These are phyloP conservation scores for Lotus japonicus DNA, from an alignment of 306 rosid genomes.

Conservation along the genomic window DNA sequence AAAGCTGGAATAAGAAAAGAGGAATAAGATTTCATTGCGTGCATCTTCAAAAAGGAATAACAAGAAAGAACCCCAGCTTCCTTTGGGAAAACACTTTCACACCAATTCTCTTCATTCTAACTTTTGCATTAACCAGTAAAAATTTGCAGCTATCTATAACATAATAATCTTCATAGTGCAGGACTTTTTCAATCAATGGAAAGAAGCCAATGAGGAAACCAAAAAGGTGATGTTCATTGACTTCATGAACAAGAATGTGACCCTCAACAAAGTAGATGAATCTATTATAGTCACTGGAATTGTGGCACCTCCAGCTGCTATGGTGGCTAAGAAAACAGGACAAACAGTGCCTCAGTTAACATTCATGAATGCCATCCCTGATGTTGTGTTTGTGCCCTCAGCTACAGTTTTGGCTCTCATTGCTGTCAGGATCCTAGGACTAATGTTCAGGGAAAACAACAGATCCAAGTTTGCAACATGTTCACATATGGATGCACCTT, in stretches of 20 bases:
- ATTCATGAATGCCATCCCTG: constrained; percentile 52
- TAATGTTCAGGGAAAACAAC: constrained; percentile 14
- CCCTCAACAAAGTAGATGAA: constrained; percentile 30
- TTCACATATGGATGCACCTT: neutral
- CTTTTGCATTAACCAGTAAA: neutral
- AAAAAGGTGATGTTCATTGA: neutral
- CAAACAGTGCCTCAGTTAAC: constrained; percentile 45
- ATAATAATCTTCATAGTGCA: constrained; percentile 7
- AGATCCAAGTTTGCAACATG: neutral
- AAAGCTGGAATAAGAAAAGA: neutral
- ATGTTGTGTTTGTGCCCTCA: constrained; percentile 57
- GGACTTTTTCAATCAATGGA: constrained; percentile 20
- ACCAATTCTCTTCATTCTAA: neutral
- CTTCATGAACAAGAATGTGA: constrained; percentile 34
- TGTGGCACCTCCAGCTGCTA: constrained; percentile 60
- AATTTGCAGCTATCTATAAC: neutral
- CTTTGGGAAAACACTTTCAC: neutral
- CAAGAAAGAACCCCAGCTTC: neutral
- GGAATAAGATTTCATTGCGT: neutral
- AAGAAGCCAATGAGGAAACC: neutral
- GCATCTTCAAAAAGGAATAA: neutral
- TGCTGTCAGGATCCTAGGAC: constrained; percentile 36
- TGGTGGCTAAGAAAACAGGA: constrained; percentile 50
- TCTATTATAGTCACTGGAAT: constrained; percentile 46
- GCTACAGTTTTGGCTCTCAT: constrained; percentile 47